Percentiles rank a stretch among this genome's conserved stretches.
These are phyloP conservation scores for Taphrina flavorubra DNA, from an alignment of 1,139 yeast species.

Conservation along the genomic window DNA sequence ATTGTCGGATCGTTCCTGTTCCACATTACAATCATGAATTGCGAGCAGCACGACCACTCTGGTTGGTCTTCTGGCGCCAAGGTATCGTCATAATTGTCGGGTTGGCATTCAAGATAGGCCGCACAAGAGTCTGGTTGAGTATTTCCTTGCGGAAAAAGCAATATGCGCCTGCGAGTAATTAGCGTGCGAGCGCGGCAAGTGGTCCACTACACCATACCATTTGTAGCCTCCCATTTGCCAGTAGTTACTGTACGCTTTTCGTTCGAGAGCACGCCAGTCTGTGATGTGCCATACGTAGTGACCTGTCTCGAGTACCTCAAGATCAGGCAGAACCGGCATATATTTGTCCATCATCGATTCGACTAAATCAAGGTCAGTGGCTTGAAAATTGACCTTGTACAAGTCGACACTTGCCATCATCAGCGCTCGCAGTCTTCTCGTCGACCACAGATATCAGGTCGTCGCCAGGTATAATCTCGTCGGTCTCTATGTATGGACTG, in stretches of 20 bases:
- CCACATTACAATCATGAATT: constrained; percentile 84
- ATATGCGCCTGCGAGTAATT: constrained; percentile 62
- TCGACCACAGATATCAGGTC: constrained; percentile 23
- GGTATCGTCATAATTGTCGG: constrained; percentile 50
- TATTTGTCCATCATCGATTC: constrained; percentile 49
- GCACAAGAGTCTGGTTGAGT: constrained; percentile 53
- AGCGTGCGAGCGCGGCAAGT: too few species aligned
- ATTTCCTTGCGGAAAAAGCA: constrained; percentile 79
- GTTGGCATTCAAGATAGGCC: constrained; percentile 48
- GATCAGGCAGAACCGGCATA: constrained; percentile 49
- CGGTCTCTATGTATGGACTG: constrained; percentile 29
- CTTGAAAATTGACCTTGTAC: background rate
- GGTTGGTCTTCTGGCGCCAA: constrained; percentile 52
- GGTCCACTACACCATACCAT: constrained; percentile 43
- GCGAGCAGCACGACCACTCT: constrained; percentile 84
- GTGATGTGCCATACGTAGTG: constrained; percentile 66
- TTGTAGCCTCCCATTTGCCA: constrained; percentile 68
- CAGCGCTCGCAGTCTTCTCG: constrained; percentile 32
- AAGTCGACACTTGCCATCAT: constrained; percentile 23
- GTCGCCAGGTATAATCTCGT: constrained; percentile 20
- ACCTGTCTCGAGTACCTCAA: constrained; percentile 44
- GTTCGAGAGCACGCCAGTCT: constrained; percentile 62
- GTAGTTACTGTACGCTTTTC: constrained; percentile 58
- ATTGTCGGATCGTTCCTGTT: constrained; percentile 73
- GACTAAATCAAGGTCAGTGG: constrained; percentile 43